phyloP scores from a whole-genome alignment of 2,329 filamentous ascomycete species.

The Colletotrichum truncatum region DNA sequence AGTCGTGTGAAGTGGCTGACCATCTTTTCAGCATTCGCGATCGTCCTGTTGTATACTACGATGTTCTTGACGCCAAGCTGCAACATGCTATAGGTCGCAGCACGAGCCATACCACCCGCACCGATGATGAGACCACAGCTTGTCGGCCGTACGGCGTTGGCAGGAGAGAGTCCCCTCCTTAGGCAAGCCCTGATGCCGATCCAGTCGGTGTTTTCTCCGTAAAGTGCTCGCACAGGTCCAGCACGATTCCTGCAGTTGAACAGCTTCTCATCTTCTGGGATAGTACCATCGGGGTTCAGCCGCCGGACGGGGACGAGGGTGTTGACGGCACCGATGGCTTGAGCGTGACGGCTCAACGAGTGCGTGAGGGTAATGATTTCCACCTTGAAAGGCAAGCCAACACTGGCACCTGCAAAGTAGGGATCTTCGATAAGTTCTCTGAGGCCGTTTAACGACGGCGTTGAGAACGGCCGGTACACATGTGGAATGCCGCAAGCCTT shows the following conservation, averaged over 20 bases:
- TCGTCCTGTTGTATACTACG: slow-evolving; percentile 77
- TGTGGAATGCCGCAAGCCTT: slow-evolving; percentile 75
- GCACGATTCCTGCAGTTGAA: slow-evolving; percentile 68
- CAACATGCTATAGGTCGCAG: slow-evolving; percentile 81
- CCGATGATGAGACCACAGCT: slow-evolving; percentile 69
- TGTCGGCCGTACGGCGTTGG: slow-evolving; percentile 68
- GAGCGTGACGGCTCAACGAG: slow-evolving; percentile 76
- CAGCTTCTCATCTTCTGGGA: slow-evolving; percentile 63
- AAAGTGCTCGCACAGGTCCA: slow-evolving; percentile 74
- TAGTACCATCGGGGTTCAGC: slow-evolving; percentile 63
- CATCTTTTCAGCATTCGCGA: slow-evolving; percentile 72
- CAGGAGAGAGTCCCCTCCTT: slow-evolving; percentile 76
- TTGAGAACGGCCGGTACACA: slow-evolving; percentile 71
- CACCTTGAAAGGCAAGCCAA: slow-evolving; percentile 80
- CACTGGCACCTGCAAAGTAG: slow-evolving; percentile 76
- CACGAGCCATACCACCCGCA: slow-evolving; percentile 80
- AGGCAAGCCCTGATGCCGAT: slow-evolving; percentile 81
- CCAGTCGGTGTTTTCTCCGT: slow-evolving; percentile 86
- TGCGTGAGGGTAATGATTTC: slow-evolving; percentile 75
- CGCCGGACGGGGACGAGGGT: slow-evolving; percentile 77
- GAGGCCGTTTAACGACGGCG: slow-evolving; percentile 69
- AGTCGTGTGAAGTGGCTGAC: slow-evolving; percentile 75
- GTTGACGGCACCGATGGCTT: slow-evolving; percentile 80
- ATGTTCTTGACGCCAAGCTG: slow-evolving; percentile 81
- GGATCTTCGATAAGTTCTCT: slow-evolving; percentile 70